Conservation (phyloP, 2,329 filamentous ascomycete genomes). For the Colletotrichum shisoi region DNA sequence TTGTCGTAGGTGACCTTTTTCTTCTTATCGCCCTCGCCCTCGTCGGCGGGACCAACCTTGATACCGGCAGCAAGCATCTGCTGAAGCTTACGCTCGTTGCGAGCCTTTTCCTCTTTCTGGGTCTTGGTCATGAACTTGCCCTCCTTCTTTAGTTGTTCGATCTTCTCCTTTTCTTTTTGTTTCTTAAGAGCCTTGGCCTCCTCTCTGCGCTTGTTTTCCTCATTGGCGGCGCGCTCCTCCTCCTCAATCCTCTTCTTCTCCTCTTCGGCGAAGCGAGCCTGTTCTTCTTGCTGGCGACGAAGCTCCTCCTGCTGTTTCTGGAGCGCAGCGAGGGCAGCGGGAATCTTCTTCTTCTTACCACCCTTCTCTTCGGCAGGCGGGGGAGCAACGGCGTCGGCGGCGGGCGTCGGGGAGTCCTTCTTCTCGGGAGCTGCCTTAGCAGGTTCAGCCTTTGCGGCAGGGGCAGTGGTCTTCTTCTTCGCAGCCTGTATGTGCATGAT, state of each 20-base stretch:
- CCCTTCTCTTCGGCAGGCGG: constrained; percentile 59
- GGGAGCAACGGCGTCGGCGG: constrained; percentile 49
- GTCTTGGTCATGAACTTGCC: constrained; percentile 88
- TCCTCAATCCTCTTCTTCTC: constrained; percentile 72
- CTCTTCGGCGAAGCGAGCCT: constrained; percentile 65
- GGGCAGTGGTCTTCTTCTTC: constrained; percentile 73
- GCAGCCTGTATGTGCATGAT: constrained; percentile 65
- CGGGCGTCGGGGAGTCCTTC: constrained; percentile 53
- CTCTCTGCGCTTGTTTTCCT: constrained; percentile 73
- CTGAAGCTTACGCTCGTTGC: constrained; percentile 80
- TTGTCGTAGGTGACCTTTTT: constrained; percentile 79
- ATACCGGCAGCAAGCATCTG: constrained; percentile 84
- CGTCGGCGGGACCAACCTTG: constrained; percentile 70
- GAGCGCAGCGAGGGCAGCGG: constrained; percentile 73
- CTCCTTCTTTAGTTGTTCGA: constrained; percentile 87
- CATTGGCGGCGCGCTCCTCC: constrained; percentile 67
- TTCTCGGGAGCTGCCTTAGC: constrained; percentile 59
- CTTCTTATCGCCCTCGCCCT: constrained; percentile 65
- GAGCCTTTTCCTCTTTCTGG: constrained; percentile 81
- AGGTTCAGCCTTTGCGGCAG: constrained; percentile 58
- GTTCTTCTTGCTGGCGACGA: constrained; percentile 70
- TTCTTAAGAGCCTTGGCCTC: constrained; percentile 81
- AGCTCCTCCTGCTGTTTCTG: constrained; percentile 86
- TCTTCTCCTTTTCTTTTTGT: constrained; percentile 84
- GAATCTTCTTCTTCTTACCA: constrained; percentile 87